Conservation (phyloP, 2,329 filamentous ascomycete species). For the Fusarium longipes region DNA sequence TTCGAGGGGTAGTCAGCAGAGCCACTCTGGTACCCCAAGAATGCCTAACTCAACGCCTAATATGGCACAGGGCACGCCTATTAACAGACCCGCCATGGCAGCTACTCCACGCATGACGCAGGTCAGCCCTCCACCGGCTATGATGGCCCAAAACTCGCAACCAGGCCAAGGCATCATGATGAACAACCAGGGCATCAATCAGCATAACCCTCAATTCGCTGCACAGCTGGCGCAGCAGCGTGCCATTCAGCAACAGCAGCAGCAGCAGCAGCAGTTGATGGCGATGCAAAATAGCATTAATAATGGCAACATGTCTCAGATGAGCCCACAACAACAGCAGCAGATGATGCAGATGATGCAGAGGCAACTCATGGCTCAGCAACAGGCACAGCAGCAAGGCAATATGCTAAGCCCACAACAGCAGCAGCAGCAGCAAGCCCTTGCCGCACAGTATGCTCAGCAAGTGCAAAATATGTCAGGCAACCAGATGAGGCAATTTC, state of each 20-base stretch:
- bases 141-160: constrained; percentile 68
- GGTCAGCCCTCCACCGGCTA: constrained; percentile 69
- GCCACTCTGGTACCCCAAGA: constrained; percentile 72
- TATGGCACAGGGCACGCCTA: constrained; percentile 69
- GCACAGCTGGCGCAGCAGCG: constrained; percentile 63
- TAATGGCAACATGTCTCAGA: constrained; percentile 52
- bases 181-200: constrained; percentile 59
- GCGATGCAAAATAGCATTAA: constrained; percentile 53
- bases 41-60: constrained; percentile 71
- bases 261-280: constrained; percentile 59
- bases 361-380: constrained; percentile 54
- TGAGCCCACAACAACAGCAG: constrained; percentile 55
- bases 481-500: constrained; percentile 50
- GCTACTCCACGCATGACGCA: constrained; percentile 72
- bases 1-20: constrained; percentile 73
- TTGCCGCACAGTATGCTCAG: constrained; percentile 58
- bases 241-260: constrained; percentile 53
- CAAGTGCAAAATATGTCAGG: constrained; percentile 57
- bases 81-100: constrained; percentile 62
- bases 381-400: constrained; percentile 51
- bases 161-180: constrained; percentile 65
- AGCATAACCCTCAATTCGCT: constrained; percentile 53
- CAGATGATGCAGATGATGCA: constrained; percentile 54
- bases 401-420: constrained; percentile 57
- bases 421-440: constrained; percentile 57